Evolutionary conservation across 371 early-diverging fungal species (phyloP).

Genomic region (Lichtheimia hyalospora): DNA sequence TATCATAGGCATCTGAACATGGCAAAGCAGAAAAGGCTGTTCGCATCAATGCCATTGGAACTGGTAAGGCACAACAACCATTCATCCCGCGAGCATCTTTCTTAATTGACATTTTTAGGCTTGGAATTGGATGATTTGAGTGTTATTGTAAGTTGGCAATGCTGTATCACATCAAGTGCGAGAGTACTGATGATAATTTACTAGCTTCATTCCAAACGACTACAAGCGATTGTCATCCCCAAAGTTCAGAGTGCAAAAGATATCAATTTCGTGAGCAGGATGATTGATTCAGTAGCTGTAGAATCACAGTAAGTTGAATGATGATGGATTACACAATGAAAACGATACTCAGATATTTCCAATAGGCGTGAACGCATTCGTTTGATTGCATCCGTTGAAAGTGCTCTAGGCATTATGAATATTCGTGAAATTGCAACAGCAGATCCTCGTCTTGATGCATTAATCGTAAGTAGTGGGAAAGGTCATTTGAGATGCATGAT

Average conservation of each 20-base stretch:
- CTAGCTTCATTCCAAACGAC: slow-evolving; percentile 66
- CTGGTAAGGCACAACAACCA: slow-evolving; percentile 45
- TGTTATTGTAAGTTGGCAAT: slow-evolving; percentile 60
- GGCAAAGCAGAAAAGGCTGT: slow-evolving; percentile 77
- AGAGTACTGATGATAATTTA: background rate
- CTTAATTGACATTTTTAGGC: slow-evolving; percentile 30
- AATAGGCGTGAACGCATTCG: slow-evolving; percentile 65
- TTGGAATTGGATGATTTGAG: slow-evolving; percentile 80
- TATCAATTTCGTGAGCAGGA: slow-evolving; percentile 74
- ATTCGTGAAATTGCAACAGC: slow-evolving; percentile 77
- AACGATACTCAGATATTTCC: background rate
- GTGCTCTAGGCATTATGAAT: slow-evolving; percentile 84
- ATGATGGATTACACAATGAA: background rate
- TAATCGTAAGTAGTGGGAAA: slow-evolving; percentile 54
- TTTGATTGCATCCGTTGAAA: slow-evolving; percentile 86
- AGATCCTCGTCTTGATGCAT: slow-evolving; percentile 72
- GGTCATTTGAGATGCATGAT: background rate
- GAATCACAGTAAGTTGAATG: slow-evolving; percentile 58
- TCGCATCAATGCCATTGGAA: slow-evolving; percentile 85
- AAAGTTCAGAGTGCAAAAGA: slow-evolving; percentile 85
- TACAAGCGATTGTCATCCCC: slow-evolving; percentile 87
- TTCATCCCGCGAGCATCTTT: background rate
- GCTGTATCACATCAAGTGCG: background rate
- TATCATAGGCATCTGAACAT: slow-evolving; percentile 7
- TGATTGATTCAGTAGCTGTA: slow-evolving; percentile 77